Evolutionary conservation across 2,329 filamentous ascomycete genomes (phyloP), one percentile per base, ranked within the genome.

Genomic region (Diaporthe ampelina): DNA sequence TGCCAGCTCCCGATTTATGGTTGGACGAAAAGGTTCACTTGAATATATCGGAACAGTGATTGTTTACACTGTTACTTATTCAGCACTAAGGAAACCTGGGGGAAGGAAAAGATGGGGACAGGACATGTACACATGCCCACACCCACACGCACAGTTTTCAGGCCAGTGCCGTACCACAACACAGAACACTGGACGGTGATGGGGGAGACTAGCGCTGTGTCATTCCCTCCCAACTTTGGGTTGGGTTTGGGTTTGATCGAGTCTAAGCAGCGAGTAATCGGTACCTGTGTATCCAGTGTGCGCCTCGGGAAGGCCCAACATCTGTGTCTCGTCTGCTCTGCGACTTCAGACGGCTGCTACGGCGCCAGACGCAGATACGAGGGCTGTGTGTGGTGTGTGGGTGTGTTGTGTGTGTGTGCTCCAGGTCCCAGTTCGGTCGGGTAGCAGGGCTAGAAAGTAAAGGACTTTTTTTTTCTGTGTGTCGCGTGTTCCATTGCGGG

Each of bases 281-380:
- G 69, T 71, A 52, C 57, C 69, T 63, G 69, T 72, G 69, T 35
- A 52, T 29, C 37, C 37, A 40, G 17, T 45, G 57, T 65, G 29
- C 4, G 45, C 69, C 56, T 8, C 8, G 50, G 56, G 15, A 52
- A 37, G 26, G 15, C 21, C 50, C 32, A 40, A 29, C 29, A 43
- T 48, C 68, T 59, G 50, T 63, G 26, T 40, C 37, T 40, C 37
- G 11, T 40, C 56, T 17, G 57, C 57, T 50, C 37, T 26, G 63
- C 63, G 24, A 37, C 26, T 19, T 56, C 35, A 21, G 68, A 65
- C 48, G 58, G 40, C 67, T 57, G 35, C 58, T 58, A 59, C 59
- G 68, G 68, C 68, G 45, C 58, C 45, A 63, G 45, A 50, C 48
- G 72, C 59, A 74, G 54, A 71, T 74, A 72, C 59, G 70, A 73